Evolutionary conservation across 129 eudicot species (phyloP).

Genomic region (Artemisia tridentata): DNA sequence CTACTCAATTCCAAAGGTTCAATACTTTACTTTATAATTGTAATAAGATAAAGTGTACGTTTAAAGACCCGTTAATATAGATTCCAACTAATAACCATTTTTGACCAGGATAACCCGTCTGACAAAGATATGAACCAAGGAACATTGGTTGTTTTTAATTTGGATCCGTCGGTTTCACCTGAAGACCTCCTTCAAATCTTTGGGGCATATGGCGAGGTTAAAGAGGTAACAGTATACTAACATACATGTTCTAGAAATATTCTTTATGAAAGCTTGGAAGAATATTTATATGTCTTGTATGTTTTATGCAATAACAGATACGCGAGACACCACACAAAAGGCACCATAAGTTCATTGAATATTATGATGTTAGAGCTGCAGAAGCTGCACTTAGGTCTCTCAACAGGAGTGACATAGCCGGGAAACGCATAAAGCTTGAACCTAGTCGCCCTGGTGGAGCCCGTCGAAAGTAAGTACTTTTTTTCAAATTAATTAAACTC

Average conservation of each 20-base stretch:
- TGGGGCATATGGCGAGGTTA: constrained; percentile 91
- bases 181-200: constrained; percentile 88
- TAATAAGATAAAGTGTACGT: no score
- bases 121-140: constrained; percentile 98
- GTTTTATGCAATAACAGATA: constrained; percentile 44
- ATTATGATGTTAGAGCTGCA: constrained; percentile 86
- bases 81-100: background rate
- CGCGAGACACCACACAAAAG: constrained; percentile 89
- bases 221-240: constrained; percentile 51
- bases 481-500: background rate
- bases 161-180: constrained; percentile 87
- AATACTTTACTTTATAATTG: background rate
- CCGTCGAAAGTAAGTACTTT: constrained; percentile 64
- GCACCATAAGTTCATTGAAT: constrained; percentile 89
- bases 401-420: constrained; percentile 92
- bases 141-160: constrained; percentile 79
- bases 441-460: constrained; percentile 97
- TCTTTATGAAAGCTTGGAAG: background rate
- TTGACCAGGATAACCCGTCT: constrained; percentile 78
- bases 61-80: no score
- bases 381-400: constrained; percentile 83
- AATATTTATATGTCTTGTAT: constrained; percentile 4
- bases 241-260: background rate
- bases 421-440: constrained; percentile 93
- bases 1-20: constrained; percentile 95